Evolutionary conservation across 2,329 filamentous ascomycete species (phyloP).

Genomic region (Calonectria henricotiae): DNA sequence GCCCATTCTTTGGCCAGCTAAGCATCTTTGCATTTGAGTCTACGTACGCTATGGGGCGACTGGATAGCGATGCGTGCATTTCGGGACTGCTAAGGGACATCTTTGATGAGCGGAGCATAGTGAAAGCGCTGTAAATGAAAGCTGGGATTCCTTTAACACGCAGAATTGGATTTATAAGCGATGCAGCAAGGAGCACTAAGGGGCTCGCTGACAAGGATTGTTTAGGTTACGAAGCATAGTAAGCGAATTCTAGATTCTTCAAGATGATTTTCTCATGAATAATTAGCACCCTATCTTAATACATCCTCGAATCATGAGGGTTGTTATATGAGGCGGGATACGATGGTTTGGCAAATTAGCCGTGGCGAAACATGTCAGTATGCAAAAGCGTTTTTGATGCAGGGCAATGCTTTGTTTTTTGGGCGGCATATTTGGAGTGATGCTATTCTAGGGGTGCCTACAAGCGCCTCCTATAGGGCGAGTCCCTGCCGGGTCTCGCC

Average conservation of each 20-base stretch:
- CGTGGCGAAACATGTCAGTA: no score
- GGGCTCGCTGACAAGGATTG: not conserved
- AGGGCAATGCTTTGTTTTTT: no score
- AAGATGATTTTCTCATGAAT: not conserved
- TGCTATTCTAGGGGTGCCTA: no score
- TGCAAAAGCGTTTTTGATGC: no score
- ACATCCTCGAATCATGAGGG: not conserved
- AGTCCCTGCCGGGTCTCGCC: no score
- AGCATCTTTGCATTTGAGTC: constrained; percentile 96
- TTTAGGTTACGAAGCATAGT: not conserved
- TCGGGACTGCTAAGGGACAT: constrained; percentile 79
- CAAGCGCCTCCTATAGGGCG: no score
- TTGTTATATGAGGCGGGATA: not conserved
- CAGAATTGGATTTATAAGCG: not conserved
- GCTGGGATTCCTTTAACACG: constrained; percentile 8
- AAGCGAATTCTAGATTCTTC: not conserved
- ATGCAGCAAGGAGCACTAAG: not conserved
- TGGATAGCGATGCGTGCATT: constrained; percentile 78
- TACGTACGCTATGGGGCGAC: constrained; percentile 85
- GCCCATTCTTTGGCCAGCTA: constrained; percentile 91
- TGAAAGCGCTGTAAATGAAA: constrained; percentile 68
- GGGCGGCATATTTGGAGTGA: no score
- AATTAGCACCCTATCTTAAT: not conserved
- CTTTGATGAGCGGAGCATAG: constrained; percentile 83
- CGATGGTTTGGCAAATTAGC: no score